Base-by-base conservation (phyloP, 371 early-diverging fungal species). In the Mucor mucedo region DNA sequence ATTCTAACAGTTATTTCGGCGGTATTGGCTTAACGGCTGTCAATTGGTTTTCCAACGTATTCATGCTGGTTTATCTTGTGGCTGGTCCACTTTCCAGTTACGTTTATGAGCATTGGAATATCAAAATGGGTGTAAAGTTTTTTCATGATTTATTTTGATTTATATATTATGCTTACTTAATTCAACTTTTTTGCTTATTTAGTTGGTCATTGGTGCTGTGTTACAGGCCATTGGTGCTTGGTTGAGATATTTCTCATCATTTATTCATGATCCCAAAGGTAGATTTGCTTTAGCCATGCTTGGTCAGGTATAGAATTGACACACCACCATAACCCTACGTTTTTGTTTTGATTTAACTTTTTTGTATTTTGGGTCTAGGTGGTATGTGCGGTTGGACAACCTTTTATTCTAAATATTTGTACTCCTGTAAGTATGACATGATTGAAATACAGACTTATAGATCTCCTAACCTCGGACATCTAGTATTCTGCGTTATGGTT, bases 41-140 rank as follows among this genome's bases (percentile, higher is more conserved):
- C 39, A 82, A 82, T 55, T 78, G 77, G 82, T 77, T 82, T 54
- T 73, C 78, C 32, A 84, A 81, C 57, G 62, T 79, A n/a, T 85
- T 83, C 28, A 72, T 84, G 65, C 64, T 87, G 38, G 64, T 69
- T 6, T 87, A 83, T 63, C 62, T 87, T n/a, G 44, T 87, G 29
- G 82, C 83, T 38, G 84, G 80, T 14, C 77, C 84, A 27, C 8
- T 79, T 42, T 81, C 85, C 0, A 81, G 84, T 40, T 78, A 73
- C 67, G 71, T 82, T 40, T 84, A 83, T 61, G 82, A 84, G 39
- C 79, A 71, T 50, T 72, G 73, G 49, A 78, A 77, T 45, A 75
- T 84, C 50, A 84, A 83, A 50, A 58, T 61, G n/a, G 79, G 82
- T 44, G 79, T 76, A 78, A 21, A 21, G 21, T 21, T 21, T 21